phyloP scores from a whole-genome alignment of 1,284 basidiomycete genomes.

The Vanrija sp. region DNA sequence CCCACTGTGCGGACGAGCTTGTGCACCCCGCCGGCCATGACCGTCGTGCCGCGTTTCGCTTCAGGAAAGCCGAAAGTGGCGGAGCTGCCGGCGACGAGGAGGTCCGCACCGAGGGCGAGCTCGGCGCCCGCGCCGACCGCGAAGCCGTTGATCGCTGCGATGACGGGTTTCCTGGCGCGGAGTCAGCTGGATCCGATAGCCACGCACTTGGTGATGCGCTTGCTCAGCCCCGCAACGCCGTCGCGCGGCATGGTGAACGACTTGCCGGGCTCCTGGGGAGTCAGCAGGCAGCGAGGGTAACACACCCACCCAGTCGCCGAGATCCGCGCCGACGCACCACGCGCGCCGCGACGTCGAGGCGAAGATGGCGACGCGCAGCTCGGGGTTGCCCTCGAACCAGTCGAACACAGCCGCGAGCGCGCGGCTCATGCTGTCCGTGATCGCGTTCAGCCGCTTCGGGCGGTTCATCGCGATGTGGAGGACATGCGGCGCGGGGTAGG shows the following conservation, averaged over 20 bases:
- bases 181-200: neutral
- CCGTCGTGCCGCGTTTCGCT: constrained; percentile 17
- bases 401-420: constrained; percentile 11
- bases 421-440: constrained; percentile 8
- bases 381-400: constrained; percentile 18
- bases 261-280: neutral
- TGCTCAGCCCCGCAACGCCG: constrained; percentile 14
- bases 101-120: constrained; percentile 16
- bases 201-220: constrained; percentile 14
- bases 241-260: neutral
- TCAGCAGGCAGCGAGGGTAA: neutral
- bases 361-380: constrained; percentile 12
- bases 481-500: constrained; percentile 13
- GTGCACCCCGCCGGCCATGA: constrained; percentile 11
- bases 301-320: constrained; percentile 15
- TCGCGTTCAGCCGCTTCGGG: constrained; percentile 17
- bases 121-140: constrained; percentile 16
- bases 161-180: constrained; percentile 13
- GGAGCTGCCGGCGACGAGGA: constrained; percentile 10
- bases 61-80: constrained; percentile 16
- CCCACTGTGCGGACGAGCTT: constrained; percentile 15
- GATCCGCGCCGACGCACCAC: constrained; percentile 18
- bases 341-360: constrained; percentile 10
- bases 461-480: constrained; percentile 18
- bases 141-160: constrained; percentile 16